Evolutionary conservation across 768 basidiomycete species (phyloP).

Genomic region (Symmetrospora coprosmae): DNA sequence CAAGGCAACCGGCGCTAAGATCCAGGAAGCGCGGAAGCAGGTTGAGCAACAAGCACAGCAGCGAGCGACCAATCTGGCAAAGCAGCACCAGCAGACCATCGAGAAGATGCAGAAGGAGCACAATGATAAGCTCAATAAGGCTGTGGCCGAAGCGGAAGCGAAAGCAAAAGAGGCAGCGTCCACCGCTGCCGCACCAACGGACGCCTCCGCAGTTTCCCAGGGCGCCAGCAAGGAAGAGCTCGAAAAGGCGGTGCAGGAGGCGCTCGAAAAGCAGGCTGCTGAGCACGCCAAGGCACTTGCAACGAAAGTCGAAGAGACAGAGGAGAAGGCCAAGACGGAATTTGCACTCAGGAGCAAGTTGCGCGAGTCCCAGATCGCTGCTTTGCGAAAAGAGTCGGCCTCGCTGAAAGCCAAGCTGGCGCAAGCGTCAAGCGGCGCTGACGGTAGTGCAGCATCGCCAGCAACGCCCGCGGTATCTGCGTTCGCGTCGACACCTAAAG

Average conservation of each 20-base stretch:
- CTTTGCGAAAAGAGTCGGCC: conserved; percentile 28
- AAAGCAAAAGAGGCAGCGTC: background rate
- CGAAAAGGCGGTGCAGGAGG: conserved; percentile 22
- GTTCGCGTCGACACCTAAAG: conserved; percentile 25
- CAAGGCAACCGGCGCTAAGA: conserved; percentile 50
- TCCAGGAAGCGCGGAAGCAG: conserved; percentile 46
- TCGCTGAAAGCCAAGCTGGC: conserved; percentile 28
- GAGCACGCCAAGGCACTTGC: conserved; percentile 22
- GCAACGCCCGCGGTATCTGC: conserved; percentile 24
- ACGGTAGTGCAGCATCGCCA: no score
- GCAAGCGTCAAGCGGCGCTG: conserved; percentile 16
- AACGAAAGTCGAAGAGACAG: background rate
- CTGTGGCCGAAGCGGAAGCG: conserved; percentile 39
- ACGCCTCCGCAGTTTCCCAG: conserved; percentile 11
- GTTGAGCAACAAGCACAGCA: background rate
- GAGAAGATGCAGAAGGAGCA: conserved; percentile 35
- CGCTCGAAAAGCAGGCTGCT: conserved; percentile 23
- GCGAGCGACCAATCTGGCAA: conserved; percentile 32
- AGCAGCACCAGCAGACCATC: conserved; percentile 40
- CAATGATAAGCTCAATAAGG: conserved; percentile 43
- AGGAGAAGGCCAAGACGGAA: conserved; percentile 23
- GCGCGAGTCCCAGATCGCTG: conserved; percentile 23
- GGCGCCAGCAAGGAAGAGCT: background rate
- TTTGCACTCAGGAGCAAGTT: conserved; percentile 27
- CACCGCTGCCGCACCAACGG: conserved; percentile 20